These are phyloP conservation scores for Senna tora DNA, from an alignment of 306 rosid genomes.

Conservation along the genomic window DNA sequence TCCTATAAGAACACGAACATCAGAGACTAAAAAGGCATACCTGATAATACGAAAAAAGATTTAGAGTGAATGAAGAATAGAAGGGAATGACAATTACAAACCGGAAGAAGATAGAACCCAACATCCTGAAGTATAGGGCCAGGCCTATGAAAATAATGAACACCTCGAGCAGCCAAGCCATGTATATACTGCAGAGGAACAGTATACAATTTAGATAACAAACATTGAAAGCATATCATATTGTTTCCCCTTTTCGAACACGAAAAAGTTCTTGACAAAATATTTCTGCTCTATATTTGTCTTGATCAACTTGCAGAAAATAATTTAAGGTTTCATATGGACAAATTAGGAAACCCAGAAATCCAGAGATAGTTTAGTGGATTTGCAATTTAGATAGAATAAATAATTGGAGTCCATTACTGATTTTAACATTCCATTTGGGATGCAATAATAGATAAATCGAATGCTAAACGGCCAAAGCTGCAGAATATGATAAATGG, in stretches of 20 bases:
- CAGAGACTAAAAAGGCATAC: slow-evolving; percentile 34
- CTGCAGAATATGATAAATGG: slow-evolving; percentile 27
- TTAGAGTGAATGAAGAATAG: background rate
- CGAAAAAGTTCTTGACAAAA: background rate
- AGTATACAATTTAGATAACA: slow-evolving; percentile 24
- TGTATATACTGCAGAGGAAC: slow-evolving; percentile 69
- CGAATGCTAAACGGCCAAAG: slow-evolving; percentile 29
- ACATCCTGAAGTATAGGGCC: slow-evolving; percentile 83
- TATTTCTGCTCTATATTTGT: slow-evolving; percentile 8
- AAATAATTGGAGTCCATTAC: slow-evolving; percentile 4
- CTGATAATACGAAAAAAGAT: background rate
- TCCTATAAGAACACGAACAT: slow-evolving; percentile 52
- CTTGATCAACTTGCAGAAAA: slow-evolving; percentile 33
- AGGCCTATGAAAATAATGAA: slow-evolving; percentile 88
- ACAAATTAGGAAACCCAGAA: background rate
- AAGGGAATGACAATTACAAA: slow-evolving; percentile 45
- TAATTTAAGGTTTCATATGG: slow-evolving; percentile 1
- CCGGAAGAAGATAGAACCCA: slow-evolving; percentile 84
- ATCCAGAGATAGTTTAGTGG: slow-evolving; percentile 8
- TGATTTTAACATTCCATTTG: background rate
- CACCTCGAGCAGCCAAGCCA: slow-evolving; percentile 87
- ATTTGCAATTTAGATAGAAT: slow-evolving; percentile 17
- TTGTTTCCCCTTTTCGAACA: slow-evolving; percentile 15
- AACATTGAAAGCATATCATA: slow-evolving; percentile 29
- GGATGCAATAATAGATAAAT: background rate